Percentiles rank a stretch among this genome's conserved stretches.
These are phyloP conservation scores for Entoloma clypeatum DNA, from an alignment of 1,284 basidiomycete species.

Conservation along the genomic window DNA sequence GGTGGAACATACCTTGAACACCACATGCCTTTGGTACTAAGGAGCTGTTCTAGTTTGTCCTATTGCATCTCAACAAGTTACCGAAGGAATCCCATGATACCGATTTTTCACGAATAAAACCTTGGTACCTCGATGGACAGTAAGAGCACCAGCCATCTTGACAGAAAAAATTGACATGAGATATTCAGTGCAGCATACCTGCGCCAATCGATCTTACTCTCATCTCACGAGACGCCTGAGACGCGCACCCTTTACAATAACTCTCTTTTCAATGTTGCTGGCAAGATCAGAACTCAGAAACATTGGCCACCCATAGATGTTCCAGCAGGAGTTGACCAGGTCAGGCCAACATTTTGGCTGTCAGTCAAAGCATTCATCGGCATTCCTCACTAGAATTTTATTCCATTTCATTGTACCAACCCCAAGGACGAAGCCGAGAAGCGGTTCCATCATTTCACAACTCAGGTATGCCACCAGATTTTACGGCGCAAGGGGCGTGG, in stretches of 20 bases:
- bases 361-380: not conserved
- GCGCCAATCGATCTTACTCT: slow-evolving; percentile 88
- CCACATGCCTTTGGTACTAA: slow-evolving; percentile 6
- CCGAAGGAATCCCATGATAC: slow-evolving; percentile 92
- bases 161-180: not conserved
- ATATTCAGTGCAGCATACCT: slow-evolving; percentile 66
- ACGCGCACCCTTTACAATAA: slow-evolving; percentile 76
- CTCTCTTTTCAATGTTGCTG: slow-evolving; percentile 77
- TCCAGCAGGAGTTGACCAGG: slow-evolving; percentile 77
- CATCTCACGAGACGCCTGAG: slow-evolving; percentile 89
- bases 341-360: slow-evolving; percentile 28
- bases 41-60: slow-evolving; percentile 64
- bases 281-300: slow-evolving; percentile 71
- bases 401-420: slow-evolving; percentile 70
- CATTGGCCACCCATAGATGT: slow-evolving; percentile 72
- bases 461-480: slow-evolving; percentile 52
- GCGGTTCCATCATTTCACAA: slow-evolving; percentile 84
- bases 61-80: slow-evolving; percentile 81
- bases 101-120: slow-evolving; percentile 96
- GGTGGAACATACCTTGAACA: slow-evolving; percentile 39
- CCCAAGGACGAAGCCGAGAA: slow-evolving; percentile 82
- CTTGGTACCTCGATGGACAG: slow-evolving; percentile 95
- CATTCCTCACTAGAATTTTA: slow-evolving; percentile 54
- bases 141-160: slow-evolving; percentile 40
- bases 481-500: not conserved